A percentile compares a stretch with the other conserved stretches of the same genome.
phyloP scores from a whole-genome alignment of 129 eudicot genomes.

The Pseudognaphalium luteoalbum region DNA sequence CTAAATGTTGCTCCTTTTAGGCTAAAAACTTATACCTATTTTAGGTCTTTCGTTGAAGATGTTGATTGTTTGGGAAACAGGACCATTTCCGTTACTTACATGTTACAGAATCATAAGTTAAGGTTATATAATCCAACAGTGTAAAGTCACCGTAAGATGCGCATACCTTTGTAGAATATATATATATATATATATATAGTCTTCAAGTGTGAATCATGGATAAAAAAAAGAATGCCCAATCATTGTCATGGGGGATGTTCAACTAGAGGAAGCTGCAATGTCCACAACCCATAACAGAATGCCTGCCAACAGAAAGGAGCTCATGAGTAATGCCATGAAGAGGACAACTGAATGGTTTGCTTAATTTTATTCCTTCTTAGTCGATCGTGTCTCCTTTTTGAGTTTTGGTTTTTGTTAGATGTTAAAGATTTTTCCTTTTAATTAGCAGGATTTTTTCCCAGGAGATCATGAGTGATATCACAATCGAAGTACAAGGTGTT shows the following conservation, averaged over 20 bases:
- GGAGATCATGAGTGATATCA: constrained; percentile 77
- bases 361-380: not conserved
- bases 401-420: not conserved
- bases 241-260: constrained; percentile 47
- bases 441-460: constrained; percentile 88
- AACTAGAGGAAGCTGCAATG: constrained; percentile 37
- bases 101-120: constrained; percentile 1
- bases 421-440: constrained; percentile 4
- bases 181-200: not conserved
- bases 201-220: constrained; percentile 23
- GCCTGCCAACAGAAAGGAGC: constrained; percentile 63
- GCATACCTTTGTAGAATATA: not conserved
- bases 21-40: constrained; percentile 13
- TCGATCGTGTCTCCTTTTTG: not conserved
- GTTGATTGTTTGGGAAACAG: constrained; percentile 18
- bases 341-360: constrained; percentile 86
- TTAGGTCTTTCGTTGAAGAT: constrained; percentile 20
- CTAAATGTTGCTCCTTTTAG: not conserved
- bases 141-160: constrained; percentile 17
- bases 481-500: constrained; percentile 55
- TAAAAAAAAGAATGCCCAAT: constrained; percentile 29
- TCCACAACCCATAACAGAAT: constrained; percentile 33
- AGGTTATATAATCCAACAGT: constrained; percentile 11
- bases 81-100: constrained; percentile 13
- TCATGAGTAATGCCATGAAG: constrained; percentile 72